Conservation (phyloP, 2,329 filamentous ascomycete species). For the Alternaria ethzedia region DNA sequence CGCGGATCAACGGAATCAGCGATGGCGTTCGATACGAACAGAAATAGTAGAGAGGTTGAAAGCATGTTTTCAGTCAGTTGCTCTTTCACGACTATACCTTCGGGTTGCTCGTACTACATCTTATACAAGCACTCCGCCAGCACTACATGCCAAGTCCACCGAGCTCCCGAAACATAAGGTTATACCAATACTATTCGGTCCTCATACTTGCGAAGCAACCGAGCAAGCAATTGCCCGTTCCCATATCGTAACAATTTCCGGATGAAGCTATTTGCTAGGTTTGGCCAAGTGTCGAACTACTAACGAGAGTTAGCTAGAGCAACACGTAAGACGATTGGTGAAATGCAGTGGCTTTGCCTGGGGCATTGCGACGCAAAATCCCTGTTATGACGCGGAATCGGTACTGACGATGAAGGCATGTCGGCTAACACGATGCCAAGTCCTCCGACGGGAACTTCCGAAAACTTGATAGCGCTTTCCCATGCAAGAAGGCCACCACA, state of each 20-base stretch:
- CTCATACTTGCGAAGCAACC: background rate
- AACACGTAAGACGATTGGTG: background rate
- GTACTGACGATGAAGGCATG: background rate
- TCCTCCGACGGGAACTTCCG: background rate
- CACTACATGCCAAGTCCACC: background rate
- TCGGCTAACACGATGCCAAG: background rate
- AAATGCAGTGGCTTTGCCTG: background rate
- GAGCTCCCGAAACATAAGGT: background rate
- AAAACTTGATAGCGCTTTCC: background rate
- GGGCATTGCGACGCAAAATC: background rate
- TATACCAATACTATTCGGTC: background rate
- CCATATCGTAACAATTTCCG: background rate
- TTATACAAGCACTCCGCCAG: background rate
- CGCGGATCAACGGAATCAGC: background rate
- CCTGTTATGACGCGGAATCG: background rate
- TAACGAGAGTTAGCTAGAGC: background rate
- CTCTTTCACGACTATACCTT: background rate
- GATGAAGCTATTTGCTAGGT: background rate
- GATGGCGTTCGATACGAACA: background rate
- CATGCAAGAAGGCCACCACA: background rate
- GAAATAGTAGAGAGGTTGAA: background rate
- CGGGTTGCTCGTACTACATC: background rate
- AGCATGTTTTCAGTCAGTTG: background rate
- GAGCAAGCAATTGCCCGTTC: background rate
- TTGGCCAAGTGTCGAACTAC: background rate